A percentile compares a stretch with the other conserved stretches of the same genome.
phyloP scores from a whole-genome alignment of 139 green algal species.

The Gonium pectorale region DNA sequence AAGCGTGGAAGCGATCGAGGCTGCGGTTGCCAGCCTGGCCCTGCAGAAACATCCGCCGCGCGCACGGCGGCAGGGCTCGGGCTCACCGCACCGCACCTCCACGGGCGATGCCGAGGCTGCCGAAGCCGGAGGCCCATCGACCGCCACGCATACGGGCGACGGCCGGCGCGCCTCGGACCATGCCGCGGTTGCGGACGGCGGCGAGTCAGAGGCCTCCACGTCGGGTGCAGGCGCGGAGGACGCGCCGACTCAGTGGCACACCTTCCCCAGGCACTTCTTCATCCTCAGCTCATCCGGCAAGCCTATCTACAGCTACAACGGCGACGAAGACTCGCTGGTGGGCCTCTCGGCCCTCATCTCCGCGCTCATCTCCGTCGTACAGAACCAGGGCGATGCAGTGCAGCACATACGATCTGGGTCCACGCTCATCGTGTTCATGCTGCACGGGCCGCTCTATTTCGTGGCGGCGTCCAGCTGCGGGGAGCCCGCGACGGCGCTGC shows the following conservation, averaged over 20 bases:
- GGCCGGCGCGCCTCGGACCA: no score
- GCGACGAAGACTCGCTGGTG: slow-evolving; percentile 76
- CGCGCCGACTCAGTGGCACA: neutral
- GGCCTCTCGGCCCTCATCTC: slow-evolving; percentile 77
- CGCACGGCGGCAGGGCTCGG: no score
- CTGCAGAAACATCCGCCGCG: slow-evolving; percentile 1
- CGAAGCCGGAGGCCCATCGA: no score
- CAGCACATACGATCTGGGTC: slow-evolving; percentile 65
- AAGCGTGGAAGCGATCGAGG: slow-evolving; percentile 31
- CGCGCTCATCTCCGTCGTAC: slow-evolving; percentile 68
- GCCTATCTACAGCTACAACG: slow-evolving; percentile 80
- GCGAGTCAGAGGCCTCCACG: neutral
- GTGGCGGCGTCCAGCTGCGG: slow-evolving; percentile 68
- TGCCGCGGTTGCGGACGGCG: no score
- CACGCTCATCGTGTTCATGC: slow-evolving; percentile 75
- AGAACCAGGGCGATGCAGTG: slow-evolving; percentile 62
- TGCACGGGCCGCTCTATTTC: slow-evolving; percentile 73
- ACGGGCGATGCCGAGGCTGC: no score
- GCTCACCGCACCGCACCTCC: no score
- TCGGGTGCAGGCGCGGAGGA: neutral
- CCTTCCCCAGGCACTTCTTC: slow-evolving; percentile 76
- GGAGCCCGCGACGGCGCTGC: slow-evolving; percentile 67
- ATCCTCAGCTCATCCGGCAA: slow-evolving; percentile 82
- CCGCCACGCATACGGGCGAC: no score
- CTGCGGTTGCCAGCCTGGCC: slow-evolving; percentile 16